A percentile compares a stretch with the other conserved stretches of the same genome.
phyloP scores from a whole-genome alignment of 2,329 filamentous ascomycete genomes.

The Aspergillus cejpii region DNA sequence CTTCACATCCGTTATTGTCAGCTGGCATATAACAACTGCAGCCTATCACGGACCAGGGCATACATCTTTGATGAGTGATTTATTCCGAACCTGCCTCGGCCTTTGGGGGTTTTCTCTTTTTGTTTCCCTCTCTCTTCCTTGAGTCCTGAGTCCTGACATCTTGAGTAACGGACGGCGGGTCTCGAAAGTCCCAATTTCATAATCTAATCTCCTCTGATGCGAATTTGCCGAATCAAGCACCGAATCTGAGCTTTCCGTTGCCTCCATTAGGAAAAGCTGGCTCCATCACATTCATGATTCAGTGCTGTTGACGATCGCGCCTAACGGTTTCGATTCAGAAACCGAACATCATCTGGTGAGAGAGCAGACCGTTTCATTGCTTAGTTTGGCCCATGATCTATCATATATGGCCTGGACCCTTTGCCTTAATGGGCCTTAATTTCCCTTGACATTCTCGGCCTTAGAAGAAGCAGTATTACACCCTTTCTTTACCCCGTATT shows the following conservation, averaged over 20 bases:
- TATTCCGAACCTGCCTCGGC: conserved; percentile 9
- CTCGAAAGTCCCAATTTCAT: neutral
- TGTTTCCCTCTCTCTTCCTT: neutral
- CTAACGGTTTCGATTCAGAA: neutral
- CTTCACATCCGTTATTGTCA: conserved; percentile 6
- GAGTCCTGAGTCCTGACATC: conserved; percentile 1
- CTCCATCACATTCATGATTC: neutral
- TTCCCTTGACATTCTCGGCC: neutral
- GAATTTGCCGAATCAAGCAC: conserved; percentile 1
- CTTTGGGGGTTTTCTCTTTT: conserved; percentile 7
- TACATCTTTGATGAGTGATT: neutral
- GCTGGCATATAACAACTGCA: conserved; percentile 9
- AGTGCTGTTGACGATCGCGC: neutral
- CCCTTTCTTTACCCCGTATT: neutral
- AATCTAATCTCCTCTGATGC: conserved; percentile 5
- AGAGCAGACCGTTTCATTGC: neutral
- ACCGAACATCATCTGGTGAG: neutral
- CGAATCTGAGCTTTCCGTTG: neutral
- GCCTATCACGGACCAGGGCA: conserved; percentile 13
- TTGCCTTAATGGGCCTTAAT: neutral
- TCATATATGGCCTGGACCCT: neutral
- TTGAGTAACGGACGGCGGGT: neutral
- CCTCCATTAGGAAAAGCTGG: neutral
- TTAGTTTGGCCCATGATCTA: neutral
- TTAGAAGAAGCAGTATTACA: neutral